Base-by-base conservation (phyloP, 2,329 filamentous ascomycete genomes). In the Pleurostoma richardsiae region DNA sequence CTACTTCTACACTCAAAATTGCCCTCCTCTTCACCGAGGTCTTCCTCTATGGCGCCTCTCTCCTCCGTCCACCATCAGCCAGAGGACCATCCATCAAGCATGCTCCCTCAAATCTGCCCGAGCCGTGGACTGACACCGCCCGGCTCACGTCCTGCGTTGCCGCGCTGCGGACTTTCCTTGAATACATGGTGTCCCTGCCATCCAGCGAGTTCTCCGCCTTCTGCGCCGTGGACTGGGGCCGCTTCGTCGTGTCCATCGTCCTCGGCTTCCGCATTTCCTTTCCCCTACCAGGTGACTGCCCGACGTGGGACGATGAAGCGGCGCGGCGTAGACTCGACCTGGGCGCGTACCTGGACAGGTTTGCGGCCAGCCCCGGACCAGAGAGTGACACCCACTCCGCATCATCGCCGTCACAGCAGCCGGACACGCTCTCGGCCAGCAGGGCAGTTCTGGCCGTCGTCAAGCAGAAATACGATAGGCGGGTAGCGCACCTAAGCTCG, bases 191-290 rank as follows among this genome's bases (percentile, higher is more conserved):
- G 0, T 40, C 50, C 2, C 52, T 66, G 0, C 19, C 55, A 5
- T 33, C 57, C 2, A 42, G 52, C 3, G 53, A 59, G 11, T 59
- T 74, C 42, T 49, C 61, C 26, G 55, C 58, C 39, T 69, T 79
- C 52, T 62, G 65, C 41, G 58, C 62, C 29, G 58, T 64, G 10
- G 72, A 77, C 54, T 74, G 72, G 69, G 56, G 58, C 40, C 66
- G 64, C 29, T 56, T 77, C 43, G 66, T 79, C 40, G 41, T 61
- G 52, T 33, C 54, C 41, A 55, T 72, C 33, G 69, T 77, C 42
- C 48, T 77, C 4, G 68, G 66, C 11, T 67, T 74, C 42, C 68
- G 71, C 2, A 57, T 77, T 30, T 76, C 72, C 3, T 74, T 79
- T 40, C 68, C 72, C 0, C 29, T 75, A 8, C 48, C 63, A 0